These are phyloP conservation scores for Condylostoma magnum DNA, from an alignment of 169 alveolate genomes.

Conservation along the genomic window DNA sequence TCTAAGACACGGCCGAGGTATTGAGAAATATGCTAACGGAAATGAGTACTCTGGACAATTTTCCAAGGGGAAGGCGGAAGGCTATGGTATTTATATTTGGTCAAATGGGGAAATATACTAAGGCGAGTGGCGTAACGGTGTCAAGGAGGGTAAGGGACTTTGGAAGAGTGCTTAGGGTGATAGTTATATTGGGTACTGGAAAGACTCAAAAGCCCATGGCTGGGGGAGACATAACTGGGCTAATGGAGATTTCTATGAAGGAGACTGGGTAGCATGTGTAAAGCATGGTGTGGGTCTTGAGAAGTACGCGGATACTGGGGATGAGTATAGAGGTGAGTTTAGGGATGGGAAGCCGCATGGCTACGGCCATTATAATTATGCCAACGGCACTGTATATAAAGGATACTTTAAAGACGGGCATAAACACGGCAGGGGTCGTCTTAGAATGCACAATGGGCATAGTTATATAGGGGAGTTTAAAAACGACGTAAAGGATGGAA, in stretches of 20 bases:
- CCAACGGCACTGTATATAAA: conserved; percentile 7
- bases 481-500: conserved; percentile 12
- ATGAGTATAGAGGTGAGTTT: conserved; percentile 23
- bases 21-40: conserved; percentile 15
- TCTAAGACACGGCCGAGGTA: conserved; percentile 28
- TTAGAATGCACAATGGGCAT: not conserved
- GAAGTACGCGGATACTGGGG: not conserved
- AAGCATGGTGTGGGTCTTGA: conserved; percentile 29
- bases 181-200: conserved; percentile 30
- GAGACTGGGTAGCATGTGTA: conserved; percentile 18
- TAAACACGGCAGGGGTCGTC: conserved; percentile 17
- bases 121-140: conserved; percentile 28
- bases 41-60: conserved; percentile 11
- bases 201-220: conserved; percentile 20
- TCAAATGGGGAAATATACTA: conserved; percentile 34
- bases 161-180: conserved; percentile 28
- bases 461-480: conserved; percentile 25
- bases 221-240: conserved; percentile 25
- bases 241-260: conserved; percentile 31
- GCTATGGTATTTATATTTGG: conserved; percentile 18
- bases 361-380: conserved; percentile 6
- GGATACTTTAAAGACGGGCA: conserved; percentile 8
- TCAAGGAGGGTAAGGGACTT: conserved; percentile 33
- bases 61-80: conserved; percentile 8
- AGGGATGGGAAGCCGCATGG: conserved; percentile 17